Percentiles rank a stretch among this genome's conserved stretches.
phyloP scores from a whole-genome alignment of 257 asterid genomes.

The Fraxinus anomala region DNA sequence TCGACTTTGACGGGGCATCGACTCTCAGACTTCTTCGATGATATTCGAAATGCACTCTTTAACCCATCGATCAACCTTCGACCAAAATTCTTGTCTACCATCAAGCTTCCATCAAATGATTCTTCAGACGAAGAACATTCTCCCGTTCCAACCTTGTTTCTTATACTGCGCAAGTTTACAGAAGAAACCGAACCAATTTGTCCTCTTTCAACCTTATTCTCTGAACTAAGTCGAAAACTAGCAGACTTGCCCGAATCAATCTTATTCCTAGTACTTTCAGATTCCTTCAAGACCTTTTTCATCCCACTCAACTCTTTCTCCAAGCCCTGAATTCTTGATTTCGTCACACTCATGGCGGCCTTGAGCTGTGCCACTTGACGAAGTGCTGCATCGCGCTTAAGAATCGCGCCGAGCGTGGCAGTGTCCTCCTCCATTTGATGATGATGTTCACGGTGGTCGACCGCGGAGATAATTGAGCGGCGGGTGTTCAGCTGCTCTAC shows the following conservation, averaged over 20 bases:
- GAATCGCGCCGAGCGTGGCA: conserved; percentile 64
- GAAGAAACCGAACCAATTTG: conserved; percentile 72
- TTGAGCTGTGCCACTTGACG: conserved; percentile 68
- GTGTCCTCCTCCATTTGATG: conserved; percentile 25
- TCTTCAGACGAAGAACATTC: conserved; percentile 46
- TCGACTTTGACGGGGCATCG: neutral
- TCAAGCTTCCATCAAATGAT: conserved; percentile 34
- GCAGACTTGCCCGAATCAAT: conserved; percentile 48
- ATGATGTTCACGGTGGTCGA: conserved; percentile 28
- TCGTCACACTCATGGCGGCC: conserved; percentile 62
- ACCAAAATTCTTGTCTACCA: conserved; percentile 44
- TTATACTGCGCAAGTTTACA: conserved; percentile 38
- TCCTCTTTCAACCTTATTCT: conserved; percentile 56
- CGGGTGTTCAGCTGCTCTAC: conserved; percentile 80
- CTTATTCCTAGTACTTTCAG: conserved; percentile 31
- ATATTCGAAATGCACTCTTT: conserved; percentile 55
- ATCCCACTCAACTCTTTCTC: conserved; percentile 71
- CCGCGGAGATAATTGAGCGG: conserved; percentile 60
- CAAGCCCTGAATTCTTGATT: conserved; percentile 55
- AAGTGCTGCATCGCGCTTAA: conserved; percentile 73
- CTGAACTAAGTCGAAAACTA: conserved; percentile 62
- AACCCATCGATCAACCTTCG: conserved; percentile 61
- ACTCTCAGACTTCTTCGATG: conserved; percentile 45
- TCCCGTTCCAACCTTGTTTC: conserved; percentile 21
- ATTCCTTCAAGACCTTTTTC: conserved; percentile 45